Conservation (phyloP, 441 rosid genomes). For the Kokia cookei region DNA sequence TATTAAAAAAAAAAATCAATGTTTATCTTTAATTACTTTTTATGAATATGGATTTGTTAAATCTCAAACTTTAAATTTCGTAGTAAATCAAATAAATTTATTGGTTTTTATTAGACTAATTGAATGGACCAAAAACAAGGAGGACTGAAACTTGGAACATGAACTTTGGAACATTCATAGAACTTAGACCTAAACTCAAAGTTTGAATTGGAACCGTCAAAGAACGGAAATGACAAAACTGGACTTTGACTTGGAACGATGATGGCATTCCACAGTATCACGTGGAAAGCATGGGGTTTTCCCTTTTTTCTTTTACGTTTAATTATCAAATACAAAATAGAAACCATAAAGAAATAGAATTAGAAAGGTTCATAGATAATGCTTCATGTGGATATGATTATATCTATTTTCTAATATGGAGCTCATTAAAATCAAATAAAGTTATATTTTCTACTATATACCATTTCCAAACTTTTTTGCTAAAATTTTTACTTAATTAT, state of each 20-base stretch:
- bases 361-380: neutral
- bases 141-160: neutral
- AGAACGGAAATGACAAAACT: neutral
- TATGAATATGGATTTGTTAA: no score
- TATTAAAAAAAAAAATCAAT: no score
- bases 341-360: no score
- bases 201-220: neutral
- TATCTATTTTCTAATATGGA: no score
- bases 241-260: neutral
- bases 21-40: no score
- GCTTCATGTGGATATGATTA: neutral
- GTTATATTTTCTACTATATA: no score
- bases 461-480: no score
- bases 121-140: neutral
- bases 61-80: no score
- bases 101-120: neutral
- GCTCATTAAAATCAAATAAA: no score
- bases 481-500: no score
- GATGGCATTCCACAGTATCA: neutral
- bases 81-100: no score
- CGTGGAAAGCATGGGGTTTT: neutral
- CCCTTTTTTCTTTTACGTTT: no score
- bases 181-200: neutral
- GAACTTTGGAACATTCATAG: neutral
- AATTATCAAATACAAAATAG: neutral